These are phyloP conservation scores for Adiantum capillusveneris DNA, from an alignment of 75 land plant species.

Conservation along the genomic window DNA sequence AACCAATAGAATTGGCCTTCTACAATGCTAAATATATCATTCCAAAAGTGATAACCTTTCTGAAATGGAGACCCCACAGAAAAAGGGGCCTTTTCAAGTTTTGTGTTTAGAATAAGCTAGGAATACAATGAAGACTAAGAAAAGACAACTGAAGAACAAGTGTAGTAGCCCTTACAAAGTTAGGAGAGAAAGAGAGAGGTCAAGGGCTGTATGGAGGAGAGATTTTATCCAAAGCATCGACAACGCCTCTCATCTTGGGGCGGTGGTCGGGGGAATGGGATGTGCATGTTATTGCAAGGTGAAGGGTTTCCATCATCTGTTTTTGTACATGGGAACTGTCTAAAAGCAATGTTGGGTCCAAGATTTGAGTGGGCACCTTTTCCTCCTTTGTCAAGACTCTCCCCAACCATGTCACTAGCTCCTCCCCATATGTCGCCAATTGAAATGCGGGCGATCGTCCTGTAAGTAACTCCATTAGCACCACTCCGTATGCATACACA, in stretches of 20 bases:
- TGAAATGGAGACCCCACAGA: too few relatives aligned
- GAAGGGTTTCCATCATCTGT: constrained; percentile 53
- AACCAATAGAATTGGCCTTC: too few relatives aligned
- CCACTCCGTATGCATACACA: constrained; percentile 70
- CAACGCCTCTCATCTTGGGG: constrained; percentile 64
- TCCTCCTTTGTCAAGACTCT: constrained; percentile 55
- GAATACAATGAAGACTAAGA: too few relatives aligned
- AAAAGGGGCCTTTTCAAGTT: too few relatives aligned
- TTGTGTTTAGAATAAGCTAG: too few relatives aligned
- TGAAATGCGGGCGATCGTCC: constrained; percentile 48
- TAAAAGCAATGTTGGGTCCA: constrained; percentile 49
- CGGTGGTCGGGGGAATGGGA: constrained; percentile 57
- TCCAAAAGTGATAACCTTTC: too few relatives aligned
- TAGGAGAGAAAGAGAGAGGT: too few relatives aligned
- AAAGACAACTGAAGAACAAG: too few relatives aligned
- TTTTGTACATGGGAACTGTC: constrained; percentile 58
- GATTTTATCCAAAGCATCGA: too few relatives aligned
- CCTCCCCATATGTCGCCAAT: constrained; percentile 24
- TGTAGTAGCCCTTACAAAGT: too few relatives aligned
- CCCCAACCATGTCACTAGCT: constrained; percentile 55
- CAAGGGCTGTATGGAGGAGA: too few relatives aligned
- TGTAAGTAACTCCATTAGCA: constrained; percentile 60
- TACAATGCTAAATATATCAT: too few relatives aligned
- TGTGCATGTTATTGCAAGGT: constrained; percentile 62
- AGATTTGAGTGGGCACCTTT: constrained; percentile 49